A percentile compares a stretch with the other conserved stretches of the same genome.
phyloP scores from a whole-genome alignment of 2,329 filamentous ascomycete genomes.

The Ophioceras dolichostomum region DNA sequence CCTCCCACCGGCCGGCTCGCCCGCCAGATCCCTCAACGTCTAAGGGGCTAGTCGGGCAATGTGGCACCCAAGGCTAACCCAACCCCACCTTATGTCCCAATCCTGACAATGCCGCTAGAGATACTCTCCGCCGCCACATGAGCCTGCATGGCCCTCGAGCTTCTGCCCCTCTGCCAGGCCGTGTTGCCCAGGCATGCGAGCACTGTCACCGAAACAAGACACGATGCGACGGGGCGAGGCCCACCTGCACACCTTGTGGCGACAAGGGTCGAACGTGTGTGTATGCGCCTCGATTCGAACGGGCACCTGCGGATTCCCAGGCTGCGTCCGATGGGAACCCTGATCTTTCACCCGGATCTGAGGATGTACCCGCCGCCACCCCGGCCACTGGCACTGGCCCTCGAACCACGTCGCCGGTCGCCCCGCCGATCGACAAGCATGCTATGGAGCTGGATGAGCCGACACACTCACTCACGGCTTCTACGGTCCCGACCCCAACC shows the following conservation, averaged over 20 bases:
- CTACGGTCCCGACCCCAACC: not conserved
- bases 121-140: slow-evolving; percentile 3
- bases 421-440: too few relatives aligned
- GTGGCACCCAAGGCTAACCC: not conserved
- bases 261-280: not conserved
- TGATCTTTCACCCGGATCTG: too few relatives aligned
- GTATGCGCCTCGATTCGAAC: not conserved
- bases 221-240: not conserved
- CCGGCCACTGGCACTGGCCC: not conserved
- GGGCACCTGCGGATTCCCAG: too few relatives aligned
- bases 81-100: not conserved
- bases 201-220: slow-evolving; percentile 2
- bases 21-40: not conserved
- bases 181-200: slow-evolving; percentile 1
- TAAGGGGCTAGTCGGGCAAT: not conserved
- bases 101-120: not conserved
- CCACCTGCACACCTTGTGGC: not conserved
- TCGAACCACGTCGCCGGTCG: too few relatives aligned
- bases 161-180: not conserved
- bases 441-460: too few relatives aligned
- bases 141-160: not conserved
- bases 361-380: not conserved
- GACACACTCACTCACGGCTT: too few relatives aligned
- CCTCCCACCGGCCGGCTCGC: not conserved
- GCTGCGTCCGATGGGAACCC: too few relatives aligned